These are phyloP conservation scores for Quercus cerris DNA, from an alignment of 306 rosid genomes.

Conservation along the genomic window DNA sequence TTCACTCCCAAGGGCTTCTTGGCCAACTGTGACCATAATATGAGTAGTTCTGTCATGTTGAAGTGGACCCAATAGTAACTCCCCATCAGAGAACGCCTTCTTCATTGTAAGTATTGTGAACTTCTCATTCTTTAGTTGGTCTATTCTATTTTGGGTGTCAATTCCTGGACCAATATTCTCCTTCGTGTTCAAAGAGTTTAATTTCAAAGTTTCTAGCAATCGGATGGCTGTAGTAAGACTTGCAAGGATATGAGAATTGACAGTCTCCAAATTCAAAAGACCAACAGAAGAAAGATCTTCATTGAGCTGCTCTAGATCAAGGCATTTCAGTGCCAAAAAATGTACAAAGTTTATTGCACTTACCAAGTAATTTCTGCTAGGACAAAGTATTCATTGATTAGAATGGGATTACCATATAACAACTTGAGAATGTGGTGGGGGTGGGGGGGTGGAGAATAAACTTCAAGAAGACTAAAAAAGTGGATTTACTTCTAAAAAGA, in stretches of 20 bases:
- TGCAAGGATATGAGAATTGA: background rate
- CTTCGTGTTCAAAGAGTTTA: too few species aligned
- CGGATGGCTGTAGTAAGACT: background rate
- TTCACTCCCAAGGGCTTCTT: background rate
- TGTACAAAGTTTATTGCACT: background rate
- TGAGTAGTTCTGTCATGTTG: background rate
- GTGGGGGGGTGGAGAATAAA: too few species aligned
- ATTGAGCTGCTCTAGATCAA: conserved; percentile 1
- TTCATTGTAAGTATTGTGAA: background rate
- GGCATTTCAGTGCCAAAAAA: background rate
- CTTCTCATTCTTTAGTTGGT: background rate
- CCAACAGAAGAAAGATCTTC: background rate
- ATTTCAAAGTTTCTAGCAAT: background rate
- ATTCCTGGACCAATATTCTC: background rate
- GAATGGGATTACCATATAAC: too few species aligned
- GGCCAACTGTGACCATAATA: conserved; percentile 3
- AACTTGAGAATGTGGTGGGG: too few species aligned
- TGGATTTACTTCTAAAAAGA: too few species aligned
- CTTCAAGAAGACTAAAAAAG: too few species aligned
- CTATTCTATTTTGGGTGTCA: background rate
- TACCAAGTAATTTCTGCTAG: background rate
- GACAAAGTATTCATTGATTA: background rate
- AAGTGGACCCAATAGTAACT: background rate
- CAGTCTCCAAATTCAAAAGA: background rate
- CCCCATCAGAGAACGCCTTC: background rate